Conservation (phyloP, 1,284 basidiomycete species). For the Sporisorium exsertum region DNA sequence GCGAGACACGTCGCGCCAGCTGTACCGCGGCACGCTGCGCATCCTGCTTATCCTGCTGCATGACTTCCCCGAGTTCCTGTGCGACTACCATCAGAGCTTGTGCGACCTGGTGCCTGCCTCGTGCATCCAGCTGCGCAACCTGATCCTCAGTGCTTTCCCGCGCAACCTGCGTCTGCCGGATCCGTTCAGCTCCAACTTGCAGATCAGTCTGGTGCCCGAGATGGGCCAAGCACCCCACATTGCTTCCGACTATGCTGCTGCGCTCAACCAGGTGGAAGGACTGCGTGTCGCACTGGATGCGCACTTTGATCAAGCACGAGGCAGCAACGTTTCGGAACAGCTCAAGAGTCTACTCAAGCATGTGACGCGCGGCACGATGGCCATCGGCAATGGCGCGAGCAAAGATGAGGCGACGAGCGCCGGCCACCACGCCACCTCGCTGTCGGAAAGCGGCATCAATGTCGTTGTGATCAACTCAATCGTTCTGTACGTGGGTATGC, state of each 20-base stretch:
- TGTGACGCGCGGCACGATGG: slow-evolving; percentile 2
- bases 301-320: slow-evolving; percentile 34
- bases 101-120: slow-evolving; percentile 91
- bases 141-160: slow-evolving; percentile 97
- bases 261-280: slow-evolving; percentile 76
- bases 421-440: slow-evolving; percentile 4
- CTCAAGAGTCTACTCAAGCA: slow-evolving; percentile 29
- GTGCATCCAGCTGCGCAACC: slow-evolving; percentile 95
- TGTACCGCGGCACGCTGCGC: slow-evolving; percentile 92
- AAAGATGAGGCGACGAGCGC: slow-evolving; percentile 24
- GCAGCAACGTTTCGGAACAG: slow-evolving; percentile 26
- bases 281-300: slow-evolving; percentile 39
- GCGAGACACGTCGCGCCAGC: slow-evolving; percentile 83
- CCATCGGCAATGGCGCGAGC: slow-evolving; percentile 12
- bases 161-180: slow-evolving; percentile 83
- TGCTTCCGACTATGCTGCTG: slow-evolving; percentile 86
- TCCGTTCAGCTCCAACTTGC: slow-evolving; percentile 74
- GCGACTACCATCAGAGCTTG: slow-evolving; percentile 94
- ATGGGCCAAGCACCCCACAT: slow-evolving; percentile 90
- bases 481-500: slow-evolving; percentile 93
- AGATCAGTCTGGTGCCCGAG: slow-evolving; percentile 78
- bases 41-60: slow-evolving; percentile 93
- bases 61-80: slow-evolving; percentile 98
- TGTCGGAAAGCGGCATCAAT: slow-evolving; percentile 80
- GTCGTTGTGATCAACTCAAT: slow-evolving; percentile 88